Conservation (phyloP, 2,329 filamentous ascomycete species). For the Hortaea sp. region DNA sequence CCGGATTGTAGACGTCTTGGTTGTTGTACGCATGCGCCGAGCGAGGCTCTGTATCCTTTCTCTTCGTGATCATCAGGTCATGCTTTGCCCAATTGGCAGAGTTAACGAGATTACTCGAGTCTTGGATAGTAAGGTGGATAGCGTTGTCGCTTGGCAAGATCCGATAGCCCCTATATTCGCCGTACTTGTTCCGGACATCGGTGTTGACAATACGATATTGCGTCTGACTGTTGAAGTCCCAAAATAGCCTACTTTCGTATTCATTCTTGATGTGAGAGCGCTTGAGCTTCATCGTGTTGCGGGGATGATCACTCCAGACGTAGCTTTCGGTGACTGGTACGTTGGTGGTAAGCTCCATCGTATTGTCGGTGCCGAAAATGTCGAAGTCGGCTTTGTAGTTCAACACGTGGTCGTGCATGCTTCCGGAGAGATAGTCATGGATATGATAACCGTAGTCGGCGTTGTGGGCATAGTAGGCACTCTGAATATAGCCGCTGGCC, state of each 20-base stretch:
- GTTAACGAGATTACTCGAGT: conserved; percentile 15
- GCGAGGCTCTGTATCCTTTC: conserved; percentile 37
- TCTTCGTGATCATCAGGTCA: conserved; percentile 33
- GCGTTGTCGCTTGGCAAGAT: conserved; percentile 29
- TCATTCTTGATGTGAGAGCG: conserved; percentile 30
- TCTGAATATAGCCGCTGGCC: conserved; percentile 46
- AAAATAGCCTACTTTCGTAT: conserved; percentile 34
- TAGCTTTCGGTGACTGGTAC: conserved; percentile 27
- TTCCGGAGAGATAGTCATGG: conserved; percentile 38
- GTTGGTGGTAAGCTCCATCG: conserved; percentile 24
- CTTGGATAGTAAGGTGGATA: conserved; percentile 19
- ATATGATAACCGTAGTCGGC: conserved; percentile 42
- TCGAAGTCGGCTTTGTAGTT: conserved; percentile 48
- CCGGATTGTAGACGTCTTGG: conserved; percentile 30
- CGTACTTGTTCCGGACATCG: conserved; percentile 39
- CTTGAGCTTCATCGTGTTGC: conserved; percentile 45
- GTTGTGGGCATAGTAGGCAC: conserved; percentile 36
- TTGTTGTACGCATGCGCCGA: conserved; percentile 28
- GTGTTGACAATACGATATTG: conserved; percentile 45
- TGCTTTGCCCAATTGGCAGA: conserved; percentile 28
- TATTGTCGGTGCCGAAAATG: conserved; percentile 40
- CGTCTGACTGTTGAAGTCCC: conserved; percentile 38
- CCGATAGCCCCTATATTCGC: conserved; percentile 44
- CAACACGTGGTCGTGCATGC: conserved; percentile 47
- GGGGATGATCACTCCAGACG: conserved; percentile 39